Evolutionary conservation across 805 yeast genomes (phyloP).

Genomic region (Zygoascus biomembranicola): DNA sequence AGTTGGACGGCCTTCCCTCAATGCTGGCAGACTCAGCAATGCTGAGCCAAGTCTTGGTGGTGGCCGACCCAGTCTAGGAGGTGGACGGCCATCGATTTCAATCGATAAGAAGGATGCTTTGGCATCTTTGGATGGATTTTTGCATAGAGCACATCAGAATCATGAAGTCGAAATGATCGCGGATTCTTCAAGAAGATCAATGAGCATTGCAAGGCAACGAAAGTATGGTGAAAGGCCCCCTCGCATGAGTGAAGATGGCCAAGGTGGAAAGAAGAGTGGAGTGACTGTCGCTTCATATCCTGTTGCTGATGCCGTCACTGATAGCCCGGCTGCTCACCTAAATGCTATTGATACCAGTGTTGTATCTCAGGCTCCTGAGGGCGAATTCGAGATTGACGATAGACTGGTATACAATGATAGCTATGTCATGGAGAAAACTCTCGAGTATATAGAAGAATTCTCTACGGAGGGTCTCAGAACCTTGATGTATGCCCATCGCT

Average conservation of each 20-base stretch:
- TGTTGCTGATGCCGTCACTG: neutral
- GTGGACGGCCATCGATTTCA: constrained; percentile 21
- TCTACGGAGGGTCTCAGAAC: constrained; percentile 94
- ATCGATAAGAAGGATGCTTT: constrained; percentile 21
- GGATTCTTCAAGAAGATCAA: constrained; percentile 20
- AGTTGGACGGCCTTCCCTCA: neutral
- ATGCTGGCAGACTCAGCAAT: neutral
- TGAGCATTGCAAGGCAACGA: constrained; percentile 19
- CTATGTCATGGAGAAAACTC: constrained; percentile 69
- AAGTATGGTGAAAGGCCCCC: constrained; percentile 15
- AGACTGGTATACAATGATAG: constrained; percentile 60
- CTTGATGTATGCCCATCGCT: constrained; percentile 68
- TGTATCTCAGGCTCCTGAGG: neutral
- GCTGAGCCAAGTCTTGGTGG: constrained; percentile 2
- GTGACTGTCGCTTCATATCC: neutral
- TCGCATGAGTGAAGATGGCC: constrained; percentile 2
- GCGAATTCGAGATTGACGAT: constrained; percentile 35
- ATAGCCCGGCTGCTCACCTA: neutral
- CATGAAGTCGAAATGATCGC: constrained; percentile 24
- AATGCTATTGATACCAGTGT: neutral
- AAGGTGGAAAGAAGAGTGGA: constrained; percentile 1
- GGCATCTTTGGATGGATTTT: constrained; percentile 21
- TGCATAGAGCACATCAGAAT: constrained; percentile 19
- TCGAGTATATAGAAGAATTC: constrained; percentile 87
- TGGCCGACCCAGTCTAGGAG: constrained; percentile 10